Base-by-base conservation (phyloP, 176 grass and related monocot species). In the Zea luxurians region DNA sequence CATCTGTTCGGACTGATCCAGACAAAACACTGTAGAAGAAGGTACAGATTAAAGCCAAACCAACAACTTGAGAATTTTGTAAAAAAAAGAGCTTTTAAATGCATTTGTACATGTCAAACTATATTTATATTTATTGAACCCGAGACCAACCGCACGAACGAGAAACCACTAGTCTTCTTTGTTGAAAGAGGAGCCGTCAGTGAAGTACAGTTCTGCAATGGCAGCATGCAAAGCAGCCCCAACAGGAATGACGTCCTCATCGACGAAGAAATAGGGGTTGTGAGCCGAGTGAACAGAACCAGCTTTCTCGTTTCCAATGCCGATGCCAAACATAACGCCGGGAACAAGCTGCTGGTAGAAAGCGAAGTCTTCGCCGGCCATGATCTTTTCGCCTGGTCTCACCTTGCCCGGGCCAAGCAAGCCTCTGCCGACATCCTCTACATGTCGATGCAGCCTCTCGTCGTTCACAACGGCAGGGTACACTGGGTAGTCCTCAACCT, bases 341-440 rank as follows among this genome's bases (percentile, higher is more conserved):
- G 91, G 91, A 76, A 92, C 77, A 44, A 92, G 64, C 75, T 88
- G 76, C 61, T 93, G 91, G 80, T 97, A 93, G 82, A 97, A 93
- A 8, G 91, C 82, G 48, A 97, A 97, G 68, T 93, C 94, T 84
- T 97, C 94, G 42, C 95, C 92, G 1, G 91, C 96, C 96, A 98
- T 98, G 57, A 94, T 83, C 83, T 94, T 94, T 63, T 85, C 67
- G 10, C 88, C 89, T 1, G 78, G 88, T 40, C 67, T 84, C 78
- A 98, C 85, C 68, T 90, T 98, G 50, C 87, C 85, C 61, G 70
- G 66, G 37, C 95, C 91, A 68, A 98, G 85, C 37, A 94, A 37
- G 58, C 65, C 57, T 62, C 63, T 76, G 13, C 85, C 78, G 5
- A 98, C 82, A 37, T 83, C 69, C 80, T 90, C 73, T n/a, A 98